Base-by-base conservation (phyloP, 352 stramenopile genomes). In the Globisporangium splendens region DNA sequence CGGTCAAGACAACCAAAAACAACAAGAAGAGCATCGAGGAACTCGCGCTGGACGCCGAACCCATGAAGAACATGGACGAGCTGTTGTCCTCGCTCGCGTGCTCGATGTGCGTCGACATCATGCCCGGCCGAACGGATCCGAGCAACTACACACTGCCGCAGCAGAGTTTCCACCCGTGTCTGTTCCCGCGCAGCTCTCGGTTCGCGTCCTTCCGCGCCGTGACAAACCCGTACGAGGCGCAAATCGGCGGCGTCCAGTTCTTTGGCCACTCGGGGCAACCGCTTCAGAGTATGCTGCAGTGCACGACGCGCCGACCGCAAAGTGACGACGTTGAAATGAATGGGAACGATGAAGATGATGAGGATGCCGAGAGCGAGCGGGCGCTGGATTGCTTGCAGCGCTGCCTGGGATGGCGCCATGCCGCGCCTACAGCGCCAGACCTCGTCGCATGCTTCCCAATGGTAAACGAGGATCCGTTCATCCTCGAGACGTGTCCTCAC, bases 391-490 rank as follows among this genome's bases (percentile, higher is more conserved):
- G 68, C 10, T 59, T 97, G 31, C 70, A 91, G 66, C 65, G 68
- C 15, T 96, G 86, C 53, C 61, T 98, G 0, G 63, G 88, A 57
- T 98, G 90, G 86, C 77, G 87, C 48, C 93, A 98, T 59, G 66
- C 96, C 20, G 93, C 91, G 33, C 96, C 96, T 2, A 98, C 93
- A n/a, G 91, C 88, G 18, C 96, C 96, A 5, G 94, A 98, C 58
- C 84, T 96, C 20, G 58, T 91, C 15, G 79, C 88, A 13, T 97
- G 87, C 48, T 98, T 98, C 65, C 96, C 96, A 0, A 92, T 97
- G 49, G 68, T 77, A 0, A 83, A 93, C 33, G 73, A 79, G 6
- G 96, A 99, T 63, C 93, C 95, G 35, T 98, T 98, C 67, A 83
- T 98, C 12, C 60, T 98, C 14, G 74, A 94, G 56, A 66, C 77